Conservation (phyloP, 2,329 filamentous ascomycete genomes). For the Stenocarpella maydis region DNA sequence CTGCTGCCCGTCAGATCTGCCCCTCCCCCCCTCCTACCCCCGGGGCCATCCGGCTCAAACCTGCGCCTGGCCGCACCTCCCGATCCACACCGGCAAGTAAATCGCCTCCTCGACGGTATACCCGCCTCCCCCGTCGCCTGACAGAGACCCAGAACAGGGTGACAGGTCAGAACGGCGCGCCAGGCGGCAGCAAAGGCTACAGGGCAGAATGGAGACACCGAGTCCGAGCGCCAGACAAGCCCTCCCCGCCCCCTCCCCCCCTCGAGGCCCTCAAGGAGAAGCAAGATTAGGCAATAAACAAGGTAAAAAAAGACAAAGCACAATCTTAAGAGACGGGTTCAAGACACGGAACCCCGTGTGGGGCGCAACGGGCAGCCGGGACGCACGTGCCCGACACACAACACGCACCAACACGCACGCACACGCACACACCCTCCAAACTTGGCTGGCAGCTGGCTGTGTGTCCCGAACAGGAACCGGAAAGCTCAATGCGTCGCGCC, state of each 20-base stretch:
- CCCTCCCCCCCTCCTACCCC: not conserved
- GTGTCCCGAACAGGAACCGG: not conserved
- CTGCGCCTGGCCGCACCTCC: conserved; percentile 26
- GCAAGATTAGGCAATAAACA: not conserved
- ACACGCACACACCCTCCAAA: too few relatives aligned
- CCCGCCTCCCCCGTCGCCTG: conserved; percentile 19
- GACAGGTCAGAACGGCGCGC: not conserved
- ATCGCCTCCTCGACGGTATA: conserved; percentile 9
- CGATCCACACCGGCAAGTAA: conserved; percentile 15
- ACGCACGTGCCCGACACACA: conserved; percentile 14
- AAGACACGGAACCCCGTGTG: not conserved
- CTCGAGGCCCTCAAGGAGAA: not conserved
- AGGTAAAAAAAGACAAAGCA: not conserved
- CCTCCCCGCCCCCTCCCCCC: too few relatives aligned
- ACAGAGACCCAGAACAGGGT: not conserved
- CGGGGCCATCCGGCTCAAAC: conserved; percentile 29
- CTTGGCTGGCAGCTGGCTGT: too few relatives aligned
- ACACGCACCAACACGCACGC: not conserved
- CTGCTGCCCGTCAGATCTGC: not conserved
- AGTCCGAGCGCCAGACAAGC: not conserved
- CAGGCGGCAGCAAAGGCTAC: not conserved
- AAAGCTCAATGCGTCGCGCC: conserved; percentile 26
- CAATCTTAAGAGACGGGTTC: not conserved
- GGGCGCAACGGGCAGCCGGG: conserved; percentile 11
- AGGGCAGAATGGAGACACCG: conserved; percentile 15